phyloP scores from a whole-genome alignment of 331 rosid genomes.

The Dryas integrifolia region DNA sequence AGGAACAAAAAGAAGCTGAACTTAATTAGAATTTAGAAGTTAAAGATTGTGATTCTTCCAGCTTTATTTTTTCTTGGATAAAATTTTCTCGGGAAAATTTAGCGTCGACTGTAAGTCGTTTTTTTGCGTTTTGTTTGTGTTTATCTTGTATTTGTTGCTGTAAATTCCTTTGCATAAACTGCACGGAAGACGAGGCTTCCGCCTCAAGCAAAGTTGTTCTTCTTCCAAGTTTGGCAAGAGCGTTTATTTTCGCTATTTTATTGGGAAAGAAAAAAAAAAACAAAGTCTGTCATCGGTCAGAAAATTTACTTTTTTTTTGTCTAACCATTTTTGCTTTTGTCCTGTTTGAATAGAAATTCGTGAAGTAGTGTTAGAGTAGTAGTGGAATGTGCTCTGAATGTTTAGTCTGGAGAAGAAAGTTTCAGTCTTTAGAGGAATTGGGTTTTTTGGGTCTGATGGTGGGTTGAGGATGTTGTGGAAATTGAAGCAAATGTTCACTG shows the following conservation, averaged over 20 bases:
- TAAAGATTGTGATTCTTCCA: constrained; percentile 16
- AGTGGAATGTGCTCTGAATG: constrained; percentile 29
- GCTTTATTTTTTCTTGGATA: constrained; percentile 21
- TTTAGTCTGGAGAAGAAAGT: constrained; percentile 30
- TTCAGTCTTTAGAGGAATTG: constrained; percentile 22
- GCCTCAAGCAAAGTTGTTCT: constrained; percentile 47
- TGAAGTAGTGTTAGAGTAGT: background rate
- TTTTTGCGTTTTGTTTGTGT: constrained; percentile 9
- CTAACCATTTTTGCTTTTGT: background rate
- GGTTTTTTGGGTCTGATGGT: constrained; percentile 24
- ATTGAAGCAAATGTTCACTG: constrained; percentile 26
- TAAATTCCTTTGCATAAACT: constrained; percentile 41
- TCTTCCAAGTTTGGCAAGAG: constrained; percentile 18
- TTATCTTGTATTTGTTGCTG: constrained; percentile 24
- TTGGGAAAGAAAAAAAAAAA: background rate
- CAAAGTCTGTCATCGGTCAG: background rate
- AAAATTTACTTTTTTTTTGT: constrained; percentile 14
- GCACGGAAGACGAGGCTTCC: constrained; percentile 49
- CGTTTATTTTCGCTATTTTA: constrained; percentile 20
- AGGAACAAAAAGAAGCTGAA: constrained; percentile 12
- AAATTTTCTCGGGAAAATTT: constrained; percentile 29
- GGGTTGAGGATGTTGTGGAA: constrained; percentile 20
- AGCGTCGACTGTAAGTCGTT: constrained; percentile 47
- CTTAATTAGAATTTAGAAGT: constrained; percentile 22
- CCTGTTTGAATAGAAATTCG: constrained; percentile 17